These are phyloP conservation scores for Posidonia oceanica DNA, from an alignment of 116 monocot species.

Conservation along the genomic window DNA sequence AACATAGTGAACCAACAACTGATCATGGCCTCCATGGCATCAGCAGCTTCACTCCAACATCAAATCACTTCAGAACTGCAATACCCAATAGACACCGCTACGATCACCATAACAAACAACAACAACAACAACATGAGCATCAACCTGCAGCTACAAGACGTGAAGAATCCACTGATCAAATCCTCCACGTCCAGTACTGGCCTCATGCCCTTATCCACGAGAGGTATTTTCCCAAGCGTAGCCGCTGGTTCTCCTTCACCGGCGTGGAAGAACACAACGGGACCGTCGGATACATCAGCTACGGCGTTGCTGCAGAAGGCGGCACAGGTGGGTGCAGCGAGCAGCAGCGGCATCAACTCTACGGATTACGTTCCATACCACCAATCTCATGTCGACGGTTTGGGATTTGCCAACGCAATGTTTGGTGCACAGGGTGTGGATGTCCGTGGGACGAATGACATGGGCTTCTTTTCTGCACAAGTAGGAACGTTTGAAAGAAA, in stretches of 20 bases:
- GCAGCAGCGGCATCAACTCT: background rate
- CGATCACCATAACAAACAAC: background rate
- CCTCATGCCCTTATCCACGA: too few species aligned
- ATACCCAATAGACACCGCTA: background rate
- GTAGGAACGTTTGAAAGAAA: too few species aligned
- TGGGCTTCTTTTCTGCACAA: too few species aligned
- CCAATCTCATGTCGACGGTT: background rate
- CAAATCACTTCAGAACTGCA: background rate
- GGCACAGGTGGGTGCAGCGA: constrained; percentile 15
- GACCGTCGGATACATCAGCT: constrained; percentile 14
- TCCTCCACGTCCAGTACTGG: too few species aligned
- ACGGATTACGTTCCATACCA: background rate
- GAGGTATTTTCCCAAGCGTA: too few species aligned
- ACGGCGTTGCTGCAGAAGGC: constrained; percentile 30
- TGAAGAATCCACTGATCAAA: background rate
- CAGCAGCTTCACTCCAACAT: background rate
- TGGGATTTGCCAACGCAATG: too few species aligned
- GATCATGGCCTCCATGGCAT: background rate
- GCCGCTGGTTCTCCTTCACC: too few species aligned
- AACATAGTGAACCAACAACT: constrained; percentile 8
- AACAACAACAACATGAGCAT: background rate
- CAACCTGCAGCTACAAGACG: background rate
- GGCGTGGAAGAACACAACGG: background rate
- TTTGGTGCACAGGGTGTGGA: too few species aligned
- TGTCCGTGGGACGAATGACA: too few species aligned